Evolutionary conservation across 2,329 filamentous ascomycete genomes (phyloP).

Genomic region (Pestalotiopsis sp.): DNA sequence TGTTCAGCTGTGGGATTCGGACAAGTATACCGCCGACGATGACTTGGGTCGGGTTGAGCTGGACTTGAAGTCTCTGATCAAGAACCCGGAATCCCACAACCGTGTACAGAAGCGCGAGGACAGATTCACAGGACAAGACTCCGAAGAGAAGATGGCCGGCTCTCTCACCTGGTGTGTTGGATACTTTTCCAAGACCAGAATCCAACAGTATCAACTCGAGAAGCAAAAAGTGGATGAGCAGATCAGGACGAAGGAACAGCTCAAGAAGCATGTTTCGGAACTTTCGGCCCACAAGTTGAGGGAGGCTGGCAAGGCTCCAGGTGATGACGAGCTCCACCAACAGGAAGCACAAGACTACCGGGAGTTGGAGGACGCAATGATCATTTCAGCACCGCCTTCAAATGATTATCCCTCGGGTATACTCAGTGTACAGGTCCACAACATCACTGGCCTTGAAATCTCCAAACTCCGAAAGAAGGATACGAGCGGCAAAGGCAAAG

Average conservation of each 20-base stretch:
- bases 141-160: slow-evolving; percentile 70
- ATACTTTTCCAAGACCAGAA: slow-evolving; percentile 69
- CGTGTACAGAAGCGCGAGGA: slow-evolving; percentile 66
- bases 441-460: slow-evolving; percentile 70
- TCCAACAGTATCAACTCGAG: slow-evolving; percentile 64
- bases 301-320: slow-evolving; percentile 61
- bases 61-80: slow-evolving; percentile 68
- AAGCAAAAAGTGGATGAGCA: slow-evolving; percentile 62
- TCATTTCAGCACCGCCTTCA: slow-evolving; percentile 69
- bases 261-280: slow-evolving; percentile 59
- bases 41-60: slow-evolving; percentile 75
- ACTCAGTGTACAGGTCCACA: slow-evolving; percentile 72
- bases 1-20: slow-evolving; percentile 76
- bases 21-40: slow-evolving; percentile 73
- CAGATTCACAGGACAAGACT: slow-evolving; percentile 66
- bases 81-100: slow-evolving; percentile 58
- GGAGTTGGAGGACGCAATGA: slow-evolving; percentile 62
- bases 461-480: slow-evolving; percentile 60
- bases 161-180: slow-evolving; percentile 71
- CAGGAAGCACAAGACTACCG: slow-evolving; percentile 71
- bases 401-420: slow-evolving; percentile 66
- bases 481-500: slow-evolving; percentile 49
- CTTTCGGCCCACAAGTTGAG: slow-evolving; percentile 65
- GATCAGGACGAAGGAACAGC: slow-evolving; percentile 58
- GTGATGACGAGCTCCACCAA: slow-evolving; percentile 66